A percentile compares a stretch with the other conserved stretches of the same genome.
Evolutionary conservation across 2,329 filamentous ascomycete species (phyloP).

Genomic region (Aspergillus sergii): DNA sequence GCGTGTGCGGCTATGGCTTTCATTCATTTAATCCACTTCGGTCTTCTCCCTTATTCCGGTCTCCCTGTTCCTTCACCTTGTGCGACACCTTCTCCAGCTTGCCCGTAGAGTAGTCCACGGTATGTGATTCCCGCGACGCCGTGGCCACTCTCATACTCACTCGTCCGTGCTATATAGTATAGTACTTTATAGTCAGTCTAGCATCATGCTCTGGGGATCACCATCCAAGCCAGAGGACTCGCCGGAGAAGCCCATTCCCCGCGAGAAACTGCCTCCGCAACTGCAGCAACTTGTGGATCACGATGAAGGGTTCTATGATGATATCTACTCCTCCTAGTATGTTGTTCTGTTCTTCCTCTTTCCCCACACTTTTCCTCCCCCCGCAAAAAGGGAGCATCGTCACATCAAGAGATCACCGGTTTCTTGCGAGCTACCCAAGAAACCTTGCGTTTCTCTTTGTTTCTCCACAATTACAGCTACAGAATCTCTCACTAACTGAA

Average conservation of each 20-base stretch:
- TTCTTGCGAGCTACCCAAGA: too few species aligned
- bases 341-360: slow-evolving; percentile 36
- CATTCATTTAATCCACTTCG: neutral
- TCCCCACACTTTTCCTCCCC: slow-evolving; percentile 9
- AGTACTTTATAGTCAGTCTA: too few species aligned
- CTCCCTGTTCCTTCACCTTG: too few species aligned
- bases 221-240: slow-evolving; percentile 30
- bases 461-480: too few species aligned
- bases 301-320: slow-evolving; percentile 75
- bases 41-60: neutral
- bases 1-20: neutral
- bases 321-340: slow-evolving; percentile 77
- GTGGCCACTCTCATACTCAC: neutral
- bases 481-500: neutral
- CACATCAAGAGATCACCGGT: too few species aligned
- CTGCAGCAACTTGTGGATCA: slow-evolving; percentile 60
- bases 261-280: slow-evolving; percentile 55
- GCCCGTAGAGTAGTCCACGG: too few species aligned
- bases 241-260: slow-evolving; percentile 45
- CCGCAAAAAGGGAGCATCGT: neutral
- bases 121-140: too few species aligned
- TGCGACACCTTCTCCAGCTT: neutral
- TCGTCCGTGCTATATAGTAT: too few species aligned
- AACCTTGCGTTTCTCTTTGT: too few species aligned
- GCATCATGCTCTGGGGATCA: slow-evolving; percentile 35